Conservation (phyloP, 2,329 filamentous ascomycete genomes). For the Tolypocladium amazonense region DNA sequence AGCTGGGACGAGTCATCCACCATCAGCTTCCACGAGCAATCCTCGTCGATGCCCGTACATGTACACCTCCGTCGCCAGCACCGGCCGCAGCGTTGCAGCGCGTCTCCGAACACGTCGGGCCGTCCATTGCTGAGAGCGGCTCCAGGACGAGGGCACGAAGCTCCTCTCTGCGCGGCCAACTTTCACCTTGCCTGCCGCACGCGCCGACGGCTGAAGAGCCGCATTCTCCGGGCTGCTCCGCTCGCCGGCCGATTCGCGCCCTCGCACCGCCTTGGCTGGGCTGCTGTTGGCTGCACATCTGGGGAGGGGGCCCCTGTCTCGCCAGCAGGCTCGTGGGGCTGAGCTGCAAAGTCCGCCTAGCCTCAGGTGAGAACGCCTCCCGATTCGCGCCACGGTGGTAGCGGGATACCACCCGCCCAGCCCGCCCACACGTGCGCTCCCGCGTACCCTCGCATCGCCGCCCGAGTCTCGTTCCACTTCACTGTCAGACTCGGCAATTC, state of each 20-base stretch:
- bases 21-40: not conserved
- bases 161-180: not conserved
- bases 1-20: not conserved
- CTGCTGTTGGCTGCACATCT: not conserved
- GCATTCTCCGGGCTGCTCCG: not conserved
- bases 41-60: not conserved
- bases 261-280: not conserved
- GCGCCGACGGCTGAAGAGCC: not conserved
- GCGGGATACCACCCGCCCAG: not conserved
- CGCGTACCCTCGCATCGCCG: not conserved
- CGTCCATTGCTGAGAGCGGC: not conserved
- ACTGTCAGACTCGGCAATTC: not conserved
- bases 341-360: not conserved
- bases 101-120: not conserved
- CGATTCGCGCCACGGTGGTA: not conserved
- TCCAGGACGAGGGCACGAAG: not conserved
- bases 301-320: not conserved
- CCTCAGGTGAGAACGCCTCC: not conserved
- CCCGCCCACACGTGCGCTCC: not conserved
- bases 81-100: not conserved
- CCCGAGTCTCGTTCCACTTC: not conserved
- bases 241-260: not conserved
- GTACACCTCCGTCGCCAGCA: not conserved
- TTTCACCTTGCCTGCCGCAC: not conserved
- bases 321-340: not conserved